A percentile compares a stretch with the other conserved stretches of the same genome.
Conservation (phyloP, 768 basidiomycete genomes). For the Collybiopsis luxurians region DNA sequence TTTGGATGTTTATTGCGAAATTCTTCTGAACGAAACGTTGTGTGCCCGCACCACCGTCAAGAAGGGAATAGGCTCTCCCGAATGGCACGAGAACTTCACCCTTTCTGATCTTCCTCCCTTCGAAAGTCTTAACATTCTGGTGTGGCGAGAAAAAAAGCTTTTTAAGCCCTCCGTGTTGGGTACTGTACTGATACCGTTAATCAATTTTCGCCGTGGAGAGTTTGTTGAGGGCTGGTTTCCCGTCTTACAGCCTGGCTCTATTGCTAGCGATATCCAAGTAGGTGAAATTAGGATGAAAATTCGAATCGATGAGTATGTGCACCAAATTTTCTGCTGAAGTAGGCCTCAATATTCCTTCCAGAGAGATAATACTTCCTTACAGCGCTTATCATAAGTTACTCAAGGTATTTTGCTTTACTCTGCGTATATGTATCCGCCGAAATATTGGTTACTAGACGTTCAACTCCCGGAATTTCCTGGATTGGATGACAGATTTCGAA, state of each 20-base stretch:
- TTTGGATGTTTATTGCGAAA: constrained; percentile 74
- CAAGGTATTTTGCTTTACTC: constrained; percentile 36
- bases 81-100: constrained; percentile 82
- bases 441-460: constrained; percentile 38
- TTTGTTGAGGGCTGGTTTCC: constrained; percentile 85
- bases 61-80: constrained; percentile 60
- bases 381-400: constrained; percentile 60
- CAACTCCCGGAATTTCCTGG: constrained; percentile 61
- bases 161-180: constrained; percentile 58
- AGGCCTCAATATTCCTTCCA: constrained; percentile 26
- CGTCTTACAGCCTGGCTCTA: constrained; percentile 50
- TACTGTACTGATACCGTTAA: constrained; percentile 58
- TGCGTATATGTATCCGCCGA: not conserved
- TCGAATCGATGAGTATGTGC: constrained; percentile 68
- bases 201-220: constrained; percentile 73
- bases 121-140: constrained; percentile 60
- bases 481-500: constrained; percentile 75
- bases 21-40: constrained; percentile 64
- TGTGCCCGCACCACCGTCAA: constrained; percentile 76
- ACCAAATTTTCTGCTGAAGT: not conserved
- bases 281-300: constrained; percentile 78
- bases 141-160: constrained; percentile 69
- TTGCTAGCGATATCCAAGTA: constrained; percentile 53
- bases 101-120: constrained; percentile 81
- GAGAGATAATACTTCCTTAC: constrained; percentile 78